Percentiles rank a stretch among this genome's conserved stretches.
Evolutionary conservation across 768 basidiomycete genomes (phyloP).

Genomic region (Phlebiopsis gigantea): DNA sequence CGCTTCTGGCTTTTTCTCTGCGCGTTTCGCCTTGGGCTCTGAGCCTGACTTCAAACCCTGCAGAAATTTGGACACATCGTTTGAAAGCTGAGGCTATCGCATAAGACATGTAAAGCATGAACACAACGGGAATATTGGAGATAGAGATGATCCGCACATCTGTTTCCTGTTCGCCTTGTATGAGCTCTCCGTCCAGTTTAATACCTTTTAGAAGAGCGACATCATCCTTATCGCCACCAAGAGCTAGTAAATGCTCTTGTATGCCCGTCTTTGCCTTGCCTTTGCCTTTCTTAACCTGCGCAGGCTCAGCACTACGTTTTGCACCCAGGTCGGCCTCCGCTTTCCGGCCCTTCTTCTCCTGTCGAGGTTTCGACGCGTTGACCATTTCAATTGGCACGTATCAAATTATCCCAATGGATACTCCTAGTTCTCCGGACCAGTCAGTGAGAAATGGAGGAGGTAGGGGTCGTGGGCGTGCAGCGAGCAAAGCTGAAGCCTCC

Average conservation of each 20-base stretch:
- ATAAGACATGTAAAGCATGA: neutral
- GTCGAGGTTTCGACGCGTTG: neutral
- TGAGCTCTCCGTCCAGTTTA: slow-evolving; percentile 25
- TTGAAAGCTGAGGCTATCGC: slow-evolving; percentile 34
- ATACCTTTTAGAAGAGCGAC: slow-evolving; percentile 38
- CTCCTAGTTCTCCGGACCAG: neutral
- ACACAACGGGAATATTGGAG: slow-evolving; percentile 18
- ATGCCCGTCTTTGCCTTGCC: neutral
- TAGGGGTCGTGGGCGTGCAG: neutral
- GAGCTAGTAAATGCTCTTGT: slow-evolving; percentile 25
- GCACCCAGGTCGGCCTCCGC: neutral
- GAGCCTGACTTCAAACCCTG: slow-evolving; percentile 32
- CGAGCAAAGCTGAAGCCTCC: neutral
- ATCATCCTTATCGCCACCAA: slow-evolving; percentile 46
- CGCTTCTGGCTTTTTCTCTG: slow-evolving; percentile 15
- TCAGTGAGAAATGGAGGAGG: neutral
- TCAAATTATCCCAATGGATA: neutral
- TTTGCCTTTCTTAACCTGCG: slow-evolving; percentile 1
- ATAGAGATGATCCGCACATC: slow-evolving; percentile 24
- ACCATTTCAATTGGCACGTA: neutral
- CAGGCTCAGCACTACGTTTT: neutral
- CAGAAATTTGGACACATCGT: slow-evolving; percentile 43
- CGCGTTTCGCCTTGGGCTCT: slow-evolving; percentile 7
- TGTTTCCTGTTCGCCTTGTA: slow-evolving; percentile 21
- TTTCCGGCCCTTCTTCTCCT: neutral